Percentiles rank a stretch among this genome's conserved stretches.
Evolutionary conservation across 352 stramenopile species (phyloP).

Genomic region (Phytophthora gonapodyides): DNA sequence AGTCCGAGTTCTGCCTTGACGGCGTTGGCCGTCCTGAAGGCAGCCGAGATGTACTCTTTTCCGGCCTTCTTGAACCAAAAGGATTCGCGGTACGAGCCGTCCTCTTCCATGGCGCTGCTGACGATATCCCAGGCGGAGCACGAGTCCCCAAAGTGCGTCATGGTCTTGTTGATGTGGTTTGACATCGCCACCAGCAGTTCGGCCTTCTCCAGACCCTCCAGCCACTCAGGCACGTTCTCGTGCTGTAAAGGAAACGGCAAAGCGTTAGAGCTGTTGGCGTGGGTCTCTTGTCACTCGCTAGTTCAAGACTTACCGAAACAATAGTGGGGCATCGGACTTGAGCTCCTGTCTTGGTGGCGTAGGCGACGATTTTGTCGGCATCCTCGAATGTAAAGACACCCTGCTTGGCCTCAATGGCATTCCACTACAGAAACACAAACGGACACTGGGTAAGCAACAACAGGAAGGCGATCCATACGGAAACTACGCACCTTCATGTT

Average conservation of each 20-base stretch:
- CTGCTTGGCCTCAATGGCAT: slow-evolving; percentile 24
- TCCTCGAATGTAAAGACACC: slow-evolving; percentile 17
- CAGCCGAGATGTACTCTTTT: slow-evolving; percentile 27
- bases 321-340: slow-evolving; percentile 26
- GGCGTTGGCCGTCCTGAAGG: slow-evolving; percentile 22
- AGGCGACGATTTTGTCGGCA: slow-evolving; percentile 22
- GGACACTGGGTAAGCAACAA: slow-evolving; percentile 1
- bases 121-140: slow-evolving; percentile 28
- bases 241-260: slow-evolving; percentile 11
- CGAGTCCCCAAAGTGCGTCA: slow-evolving; percentile 30
- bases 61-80: slow-evolving; percentile 36
- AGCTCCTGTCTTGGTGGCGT: slow-evolving; percentile 18
- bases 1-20: slow-evolving; percentile 23
- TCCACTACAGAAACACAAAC: slow-evolving; percentile 11
- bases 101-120: slow-evolving; percentile 26
- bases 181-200: slow-evolving; percentile 24
- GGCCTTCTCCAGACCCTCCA: slow-evolving; percentile 24
- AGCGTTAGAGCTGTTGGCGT: not conserved
- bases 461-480: too few species aligned
- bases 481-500: slow-evolving; percentile 33
- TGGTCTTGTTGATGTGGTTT: slow-evolving; percentile 31
- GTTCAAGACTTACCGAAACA: slow-evolving; percentile 20
- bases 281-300: not conserved
- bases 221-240: slow-evolving; percentile 25
- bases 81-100: slow-evolving; percentile 26